phyloP scores from a whole-genome alignment of 352 stramenopile species.

The Blastocystis sp. region DNA sequence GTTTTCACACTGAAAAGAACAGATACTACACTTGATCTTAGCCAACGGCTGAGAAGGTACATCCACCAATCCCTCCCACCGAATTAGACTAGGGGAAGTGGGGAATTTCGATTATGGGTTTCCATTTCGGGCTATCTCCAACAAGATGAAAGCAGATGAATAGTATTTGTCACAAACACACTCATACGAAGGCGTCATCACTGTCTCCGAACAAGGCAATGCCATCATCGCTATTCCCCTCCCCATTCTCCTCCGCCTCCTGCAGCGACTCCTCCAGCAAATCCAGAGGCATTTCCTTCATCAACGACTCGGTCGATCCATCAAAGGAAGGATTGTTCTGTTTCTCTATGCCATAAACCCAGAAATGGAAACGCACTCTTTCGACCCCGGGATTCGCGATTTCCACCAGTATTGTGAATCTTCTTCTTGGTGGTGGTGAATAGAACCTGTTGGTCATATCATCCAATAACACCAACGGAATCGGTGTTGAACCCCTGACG shows the following conservation, averaged over 20 bases:
- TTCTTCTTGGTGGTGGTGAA: neutral
- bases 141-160: too few relatives aligned
- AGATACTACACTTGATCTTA: conserved; percentile 87
- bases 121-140: too few relatives aligned
- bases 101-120: conserved; percentile 18
- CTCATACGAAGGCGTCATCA: too few relatives aligned
- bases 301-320: neutral
- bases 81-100: neutral
- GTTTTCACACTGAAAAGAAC: conserved; percentile 87
- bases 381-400: neutral
- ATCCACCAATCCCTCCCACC: neutral
- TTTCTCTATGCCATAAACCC: neutral
- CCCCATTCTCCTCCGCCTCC: neutral
- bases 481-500: neutral
- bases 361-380: too few relatives aligned
- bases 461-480: neutral
- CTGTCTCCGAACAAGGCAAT: neutral
- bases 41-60: conserved; percentile 81
- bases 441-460: neutral
- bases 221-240: conserved; percentile 1
- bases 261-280: neutral
- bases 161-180: too few relatives aligned
- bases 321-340: neutral
- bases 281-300: conserved; percentile 22
- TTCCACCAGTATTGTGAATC: neutral